These are phyloP conservation scores for Cornus controversa DNA, from an alignment of 148 eudicot genomes.

Conservation along the genomic window DNA sequence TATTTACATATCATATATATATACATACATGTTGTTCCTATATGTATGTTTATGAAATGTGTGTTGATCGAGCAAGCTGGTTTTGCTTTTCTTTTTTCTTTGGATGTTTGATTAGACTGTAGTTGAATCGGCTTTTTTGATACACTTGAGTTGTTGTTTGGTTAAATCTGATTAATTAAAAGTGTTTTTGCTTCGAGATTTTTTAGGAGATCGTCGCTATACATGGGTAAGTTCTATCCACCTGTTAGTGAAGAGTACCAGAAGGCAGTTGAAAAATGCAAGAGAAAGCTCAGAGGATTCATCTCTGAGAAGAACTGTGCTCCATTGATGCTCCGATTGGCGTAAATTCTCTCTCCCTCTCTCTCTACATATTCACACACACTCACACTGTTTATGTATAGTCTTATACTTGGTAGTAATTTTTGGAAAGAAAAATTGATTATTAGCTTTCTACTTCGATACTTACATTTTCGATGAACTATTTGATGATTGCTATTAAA, in stretches of 20 bases:
- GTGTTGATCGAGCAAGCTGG: neutral
- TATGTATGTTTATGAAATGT: neutral
- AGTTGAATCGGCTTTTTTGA: neutral
- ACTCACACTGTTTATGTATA: too few relatives aligned
- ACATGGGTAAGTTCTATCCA: slow-evolving; percentile 49
- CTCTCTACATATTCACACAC: neutral
- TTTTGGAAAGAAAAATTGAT: neutral
- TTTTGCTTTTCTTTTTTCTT: neutral
- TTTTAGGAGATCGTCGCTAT: slow-evolving; percentile 11
- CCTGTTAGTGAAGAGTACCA: slow-evolving; percentile 46
- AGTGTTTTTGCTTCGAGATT: neutral
- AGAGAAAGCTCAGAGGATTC: slow-evolving; percentile 44
- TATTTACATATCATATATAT: too few relatives aligned
- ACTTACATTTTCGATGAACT: too few relatives aligned
- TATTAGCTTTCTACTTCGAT: too few relatives aligned
- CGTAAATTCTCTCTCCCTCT: slow-evolving; percentile 20
- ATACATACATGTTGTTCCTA: too few relatives aligned
- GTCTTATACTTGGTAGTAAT: neutral
- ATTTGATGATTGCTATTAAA: too few relatives aligned
- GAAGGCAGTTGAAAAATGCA: slow-evolving; percentile 44
- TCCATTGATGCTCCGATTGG: slow-evolving; percentile 53
- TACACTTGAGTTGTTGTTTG: neutral
- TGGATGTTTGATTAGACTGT: neutral
- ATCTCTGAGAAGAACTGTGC: slow-evolving; percentile 51
- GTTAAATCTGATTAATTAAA: neutral